A percentile compares a stretch with the other conserved stretches of the same genome.
These are phyloP conservation scores for Corymbia maculata DNA, from an alignment of 345 rosid species.

Conservation along the genomic window DNA sequence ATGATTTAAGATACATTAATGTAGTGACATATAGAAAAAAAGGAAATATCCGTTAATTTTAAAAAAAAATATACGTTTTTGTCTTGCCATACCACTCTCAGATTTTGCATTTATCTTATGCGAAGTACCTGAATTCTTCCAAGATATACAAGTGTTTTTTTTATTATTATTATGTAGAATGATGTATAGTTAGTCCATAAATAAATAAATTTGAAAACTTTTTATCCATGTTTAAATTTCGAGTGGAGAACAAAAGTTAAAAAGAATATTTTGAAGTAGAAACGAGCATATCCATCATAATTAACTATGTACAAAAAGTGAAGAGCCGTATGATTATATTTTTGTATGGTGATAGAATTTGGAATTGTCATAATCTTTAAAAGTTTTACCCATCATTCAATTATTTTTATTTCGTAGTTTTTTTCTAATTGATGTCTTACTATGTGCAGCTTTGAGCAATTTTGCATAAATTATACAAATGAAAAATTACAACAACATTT, in stretches of 20 bases:
- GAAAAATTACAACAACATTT: conserved; percentile 97
- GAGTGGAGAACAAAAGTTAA: neutral
- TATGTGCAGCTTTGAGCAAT: conserved; percentile 75
- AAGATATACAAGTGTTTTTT: no score
- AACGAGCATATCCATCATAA: neutral
- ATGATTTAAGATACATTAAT: neutral
- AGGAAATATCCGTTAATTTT: neutral
- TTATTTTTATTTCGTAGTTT: neutral
- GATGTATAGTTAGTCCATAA: no score
- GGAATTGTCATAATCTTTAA: neutral
- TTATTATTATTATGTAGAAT: no score
- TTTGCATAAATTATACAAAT: conserved; percentile 86
- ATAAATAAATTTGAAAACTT: neutral
- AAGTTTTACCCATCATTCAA: neutral
- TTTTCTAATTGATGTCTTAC: neutral
- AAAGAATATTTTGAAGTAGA: neutral
- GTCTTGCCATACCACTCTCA: neutral
- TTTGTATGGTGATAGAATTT: neutral
- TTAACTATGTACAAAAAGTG: neutral
- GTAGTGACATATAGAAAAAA: neutral
- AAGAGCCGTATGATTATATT: neutral
- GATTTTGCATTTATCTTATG: neutral
- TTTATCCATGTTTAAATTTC: neutral
- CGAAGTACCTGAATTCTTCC: no score
- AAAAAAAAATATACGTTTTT: neutral